phyloP scores from a whole-genome alignment of 2,329 filamentous ascomycete species.

The Fusarium succisae region DNA sequence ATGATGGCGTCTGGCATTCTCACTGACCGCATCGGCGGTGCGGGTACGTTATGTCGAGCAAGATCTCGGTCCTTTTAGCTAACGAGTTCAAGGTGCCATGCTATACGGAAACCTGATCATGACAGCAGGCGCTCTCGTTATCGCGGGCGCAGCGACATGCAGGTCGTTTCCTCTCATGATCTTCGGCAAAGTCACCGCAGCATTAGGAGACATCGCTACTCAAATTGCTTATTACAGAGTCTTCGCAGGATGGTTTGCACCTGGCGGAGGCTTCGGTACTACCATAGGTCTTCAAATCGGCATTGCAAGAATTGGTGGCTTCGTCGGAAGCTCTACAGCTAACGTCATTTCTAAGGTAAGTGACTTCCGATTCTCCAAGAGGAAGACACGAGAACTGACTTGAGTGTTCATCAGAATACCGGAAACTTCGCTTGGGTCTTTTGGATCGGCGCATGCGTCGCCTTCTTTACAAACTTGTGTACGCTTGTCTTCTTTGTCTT shows the following conservation, averaged over 20 bases:
- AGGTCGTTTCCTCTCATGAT: neutral
- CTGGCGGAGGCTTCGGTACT: neutral
- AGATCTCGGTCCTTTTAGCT: no score
- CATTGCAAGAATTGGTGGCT: rapidly evolving
- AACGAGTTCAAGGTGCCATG: no score
- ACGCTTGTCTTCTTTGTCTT: neutral
- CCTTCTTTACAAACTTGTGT: neutral
- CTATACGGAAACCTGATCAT: neutral
- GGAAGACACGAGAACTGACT: no score
- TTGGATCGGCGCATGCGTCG: neutral
- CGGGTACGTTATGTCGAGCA: no score
- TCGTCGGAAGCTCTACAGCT: neutral
- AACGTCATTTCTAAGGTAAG: neutral
- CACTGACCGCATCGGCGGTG: rapidly evolving
- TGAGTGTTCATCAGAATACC: no score
- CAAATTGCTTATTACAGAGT: neutral
- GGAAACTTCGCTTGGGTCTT: neutral
- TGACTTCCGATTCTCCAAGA: no score
- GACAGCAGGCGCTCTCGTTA: rapidly evolving
- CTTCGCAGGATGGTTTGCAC: neutral
- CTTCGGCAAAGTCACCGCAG: neutral
- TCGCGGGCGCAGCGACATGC: neutral
- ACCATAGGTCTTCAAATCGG: neutral
- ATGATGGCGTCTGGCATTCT: neutral
- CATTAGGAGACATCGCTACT: neutral